Evolutionary conservation across 1,284 basidiomycete genomes (phyloP).

Genomic region (Ceratobasidium sp.): DNA sequence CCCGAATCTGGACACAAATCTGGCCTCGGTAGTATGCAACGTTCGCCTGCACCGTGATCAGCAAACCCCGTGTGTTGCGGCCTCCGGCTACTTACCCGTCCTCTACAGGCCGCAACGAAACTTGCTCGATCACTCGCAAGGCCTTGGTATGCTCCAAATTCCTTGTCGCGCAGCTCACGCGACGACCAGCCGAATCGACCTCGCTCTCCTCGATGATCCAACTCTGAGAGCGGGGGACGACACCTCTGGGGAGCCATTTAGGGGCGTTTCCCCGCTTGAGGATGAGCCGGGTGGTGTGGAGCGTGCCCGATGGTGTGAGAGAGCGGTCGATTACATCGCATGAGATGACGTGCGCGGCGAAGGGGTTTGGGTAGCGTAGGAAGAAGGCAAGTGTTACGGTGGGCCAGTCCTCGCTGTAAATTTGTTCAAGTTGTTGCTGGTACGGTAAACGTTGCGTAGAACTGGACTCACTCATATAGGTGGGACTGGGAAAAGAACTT

Average conservation of each 20-base stretch:
- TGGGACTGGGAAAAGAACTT: constrained; percentile 47
- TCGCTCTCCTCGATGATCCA: constrained; percentile 94
- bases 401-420: constrained; percentile 80
- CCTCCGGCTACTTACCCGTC: constrained; percentile 64
- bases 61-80: not conserved
- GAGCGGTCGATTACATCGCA: constrained; percentile 91
- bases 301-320: constrained; percentile 71
- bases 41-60: constrained; percentile 62
- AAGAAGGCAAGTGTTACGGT: constrained; percentile 93
- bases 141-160: constrained; percentile 86
- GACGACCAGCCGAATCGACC: constrained; percentile 76
- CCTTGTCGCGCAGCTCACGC: constrained; percentile 72
- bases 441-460: not conserved
- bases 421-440: not conserved
- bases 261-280: constrained; percentile 90
- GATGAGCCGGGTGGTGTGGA: constrained; percentile 90
- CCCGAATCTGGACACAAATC: constrained; percentile 76
- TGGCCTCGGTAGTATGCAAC: constrained; percentile 74
- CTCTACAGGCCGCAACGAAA: constrained; percentile 64
- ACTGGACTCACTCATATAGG: constrained; percentile 45
- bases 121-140: constrained; percentile 78
- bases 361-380: constrained; percentile 95
- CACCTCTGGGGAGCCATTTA: constrained; percentile 86
- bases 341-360: constrained; percentile 90
- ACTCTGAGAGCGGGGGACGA: constrained; percentile 73